phyloP scores from a whole-genome alignment of 1,139 yeast species.

The Zygoascus sp. region DNA sequence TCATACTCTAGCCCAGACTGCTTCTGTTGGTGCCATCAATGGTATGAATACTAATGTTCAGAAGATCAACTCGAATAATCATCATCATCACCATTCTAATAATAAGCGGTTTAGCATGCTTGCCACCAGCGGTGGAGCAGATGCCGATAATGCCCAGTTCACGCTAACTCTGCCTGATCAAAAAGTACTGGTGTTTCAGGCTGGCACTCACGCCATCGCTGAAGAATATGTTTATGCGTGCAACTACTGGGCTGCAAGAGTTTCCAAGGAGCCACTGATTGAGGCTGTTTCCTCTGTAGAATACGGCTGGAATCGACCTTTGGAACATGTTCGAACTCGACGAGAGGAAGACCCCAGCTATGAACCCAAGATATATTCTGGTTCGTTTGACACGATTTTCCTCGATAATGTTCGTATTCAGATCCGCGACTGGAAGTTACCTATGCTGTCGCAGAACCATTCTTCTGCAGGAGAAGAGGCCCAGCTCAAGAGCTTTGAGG shows the following conservation, averaged over 20 bases:
- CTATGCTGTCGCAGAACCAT: slow-evolving; percentile 29
- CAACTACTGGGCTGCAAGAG: slow-evolving; percentile 87
- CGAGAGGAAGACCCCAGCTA: neutral
- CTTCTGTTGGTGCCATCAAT: neutral
- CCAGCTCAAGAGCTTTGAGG: slow-evolving; percentile 29
- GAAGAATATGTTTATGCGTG: slow-evolving; percentile 69
- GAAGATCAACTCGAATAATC: slow-evolving; percentile 4
- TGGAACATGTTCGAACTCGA: slow-evolving; percentile 19
- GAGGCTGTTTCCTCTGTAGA: slow-evolving; percentile 68
- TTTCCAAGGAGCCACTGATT: slow-evolving; percentile 66
- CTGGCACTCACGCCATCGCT: slow-evolving; percentile 69
- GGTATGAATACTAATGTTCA: slow-evolving; percentile 8
- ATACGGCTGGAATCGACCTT: slow-evolving; percentile 65
- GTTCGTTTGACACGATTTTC: slow-evolving; percentile 22
- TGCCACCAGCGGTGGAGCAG: slow-evolving; percentile 6
- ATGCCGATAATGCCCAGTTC: slow-evolving; percentile 28
- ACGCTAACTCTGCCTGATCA: slow-evolving; percentile 37
- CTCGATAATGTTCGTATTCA: slow-evolving; percentile 24
- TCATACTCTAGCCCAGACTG: slow-evolving; percentile 34
- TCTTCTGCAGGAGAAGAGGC: slow-evolving; percentile 26
- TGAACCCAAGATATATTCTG: slow-evolving; percentile 8
- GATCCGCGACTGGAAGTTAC: slow-evolving; percentile 34
- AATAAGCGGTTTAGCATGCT: slow-evolving; percentile 3
- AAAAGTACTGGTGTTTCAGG: slow-evolving; percentile 33
- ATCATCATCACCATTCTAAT: slow-evolving; percentile 1